Evolutionary conservation across 192 early-diverging fungal species (phyloP), one percentile per base, ranked within the genome.

Genomic region (Chytriomyces sp.): DNA sequence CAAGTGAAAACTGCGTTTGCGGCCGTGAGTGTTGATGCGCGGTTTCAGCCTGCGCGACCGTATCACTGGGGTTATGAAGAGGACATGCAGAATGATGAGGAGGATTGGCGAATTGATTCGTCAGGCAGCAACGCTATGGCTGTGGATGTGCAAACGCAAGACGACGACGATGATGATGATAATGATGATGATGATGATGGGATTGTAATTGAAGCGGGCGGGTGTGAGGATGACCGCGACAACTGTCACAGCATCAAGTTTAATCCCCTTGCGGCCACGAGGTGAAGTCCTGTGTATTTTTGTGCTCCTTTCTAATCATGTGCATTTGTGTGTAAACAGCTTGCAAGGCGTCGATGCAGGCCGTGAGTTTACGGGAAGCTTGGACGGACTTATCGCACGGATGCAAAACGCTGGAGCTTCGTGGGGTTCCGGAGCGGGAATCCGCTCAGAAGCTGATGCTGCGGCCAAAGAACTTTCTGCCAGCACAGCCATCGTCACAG

Each of bases 11-110:
- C 65, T 2, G 75, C 73, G 6, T 81, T 82, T 54, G 38, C 75
- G 5, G 66, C n/a, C 36, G 31, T 73, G 8, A 40, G 22, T 3
- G 17, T 56, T n/a, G 62, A 75, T 40, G 32, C 60, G 8, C 58
- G 72, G 12, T 82, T 78, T 34, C 78, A 80, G 33, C 81, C 81
- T 31, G 41, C 78, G 5, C 32, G 64, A n/a, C 79, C 79, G 28
- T 55, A 81, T 52, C 62, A 64, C 22, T 81, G 80, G 80, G 53
- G 73, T 17, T 37, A 30, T 31, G 78, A 80, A 39, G 75, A 82
- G 63, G 60, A 72, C 28, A 6, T 65, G 40, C 17, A 37, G 6
- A 33, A 52, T 14, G 52, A 68, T 34, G 31, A 58, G 12, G 65
- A 68, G 8, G 65, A 68, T 26, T 68, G 54, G 52, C 12, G 10